Evolutionary conservation across 345 rosid species (phyloP), one percentile per base, ranked within the genome.

Genomic region (Nephelium lappaceum): DNA sequence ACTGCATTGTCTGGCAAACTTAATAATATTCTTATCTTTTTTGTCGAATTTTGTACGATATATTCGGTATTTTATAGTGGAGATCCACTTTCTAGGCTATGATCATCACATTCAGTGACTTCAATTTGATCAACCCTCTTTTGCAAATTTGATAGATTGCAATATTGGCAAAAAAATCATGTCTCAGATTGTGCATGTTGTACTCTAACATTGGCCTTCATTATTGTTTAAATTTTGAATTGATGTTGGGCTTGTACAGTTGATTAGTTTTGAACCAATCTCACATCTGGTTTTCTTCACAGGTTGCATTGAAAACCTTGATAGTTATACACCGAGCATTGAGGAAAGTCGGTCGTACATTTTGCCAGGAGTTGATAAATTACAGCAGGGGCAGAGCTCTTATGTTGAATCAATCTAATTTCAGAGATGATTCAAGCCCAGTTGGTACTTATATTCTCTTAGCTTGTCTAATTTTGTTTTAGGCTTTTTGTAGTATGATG

Each of bases 281-380:
- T 70, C 51, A 81, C 53, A 71, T 27, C n/a, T 18, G 25, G 36
- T 6, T 57, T 19, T 19, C 11, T 71, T 6, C 73, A 55, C 83
- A 88, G 91, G 88, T 85, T 73, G 91, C 88, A 60, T 68, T 88
- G 75, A 88, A 88, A 73, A 82, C 86, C 57, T 72, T 88, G 80
- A 60, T 88, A 39, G 84, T 85, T 24, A 41, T 85, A 42, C 85
- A 88, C 69, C 87, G 87, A 53, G 84, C 88, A 55, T 3, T 81
- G 24, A 82, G 83, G 79, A 87, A 86, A 84, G 77, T 68, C 21
- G 83, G 86, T 76, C 62, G 68, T 27, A 65, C 83, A 61, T 85
- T 85, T 67, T 67, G 25, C 19, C 84, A 78, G 53, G 87, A 85
- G 67, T 74, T 87, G 5, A 60, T 79, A 41, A 79, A 51, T 43